Evolutionary conservation across 2,329 filamentous ascomycete species (phyloP).

Genomic region (Aurifilum marmelostoma): DNA sequence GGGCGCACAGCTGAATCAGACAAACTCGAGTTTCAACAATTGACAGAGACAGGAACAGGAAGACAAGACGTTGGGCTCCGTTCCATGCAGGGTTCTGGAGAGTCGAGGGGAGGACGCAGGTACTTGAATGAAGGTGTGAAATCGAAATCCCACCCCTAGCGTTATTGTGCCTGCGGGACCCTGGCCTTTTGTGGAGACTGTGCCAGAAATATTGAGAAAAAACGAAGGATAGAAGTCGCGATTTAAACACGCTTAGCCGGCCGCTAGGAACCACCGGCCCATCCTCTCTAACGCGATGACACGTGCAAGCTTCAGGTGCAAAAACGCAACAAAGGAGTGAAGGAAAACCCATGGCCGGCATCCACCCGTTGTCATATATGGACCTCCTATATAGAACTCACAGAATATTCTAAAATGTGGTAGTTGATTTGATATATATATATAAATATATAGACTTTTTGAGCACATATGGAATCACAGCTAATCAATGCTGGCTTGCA

Average conservation of each 20-base stretch:
- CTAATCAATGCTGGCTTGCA: neutral
- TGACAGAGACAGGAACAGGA: neutral
- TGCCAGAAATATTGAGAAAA: constrained; percentile 1
- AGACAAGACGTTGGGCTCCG: neutral
- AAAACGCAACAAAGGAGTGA: neutral
- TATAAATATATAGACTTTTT: neutral
- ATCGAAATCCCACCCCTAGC: constrained; percentile 9
- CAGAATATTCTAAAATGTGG: neutral
- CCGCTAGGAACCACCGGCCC: neutral
- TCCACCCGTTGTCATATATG: neutral
- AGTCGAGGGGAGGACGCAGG: neutral
- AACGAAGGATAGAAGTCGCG: constrained; percentile 14
- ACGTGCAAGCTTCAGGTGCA: neutral
- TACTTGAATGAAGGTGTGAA: neutral
- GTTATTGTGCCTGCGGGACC: constrained; percentile 6
- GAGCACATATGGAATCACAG: too few species aligned
- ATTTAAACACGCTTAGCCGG: constrained; percentile 3
- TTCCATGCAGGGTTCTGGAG: neutral
- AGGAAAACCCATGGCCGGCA: neutral
- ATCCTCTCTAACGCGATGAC: constrained; percentile 7
- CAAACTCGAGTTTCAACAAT: neutral
- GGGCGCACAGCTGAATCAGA: neutral
- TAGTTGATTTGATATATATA: too few species aligned
- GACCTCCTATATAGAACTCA: neutral
- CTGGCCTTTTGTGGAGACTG: constrained; percentile 4